Evolutionary conservation across 2,329 filamentous ascomycete genomes (phyloP), one percentile per base, ranked within the genome.

Genomic region (Clarireedia hainanense): DNA sequence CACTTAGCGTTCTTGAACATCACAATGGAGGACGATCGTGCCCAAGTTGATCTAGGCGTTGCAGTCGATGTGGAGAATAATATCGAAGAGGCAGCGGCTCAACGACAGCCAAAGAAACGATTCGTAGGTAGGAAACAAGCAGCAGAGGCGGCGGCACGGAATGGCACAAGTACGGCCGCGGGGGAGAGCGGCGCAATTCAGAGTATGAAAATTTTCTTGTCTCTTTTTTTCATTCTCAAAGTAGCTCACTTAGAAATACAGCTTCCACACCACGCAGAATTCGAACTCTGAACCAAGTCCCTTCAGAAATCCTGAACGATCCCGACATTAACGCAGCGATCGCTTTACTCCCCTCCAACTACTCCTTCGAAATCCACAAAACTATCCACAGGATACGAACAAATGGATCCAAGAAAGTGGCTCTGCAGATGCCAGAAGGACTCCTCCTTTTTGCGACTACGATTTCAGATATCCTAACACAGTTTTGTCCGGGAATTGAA

Each of bases 341-440:
- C 57, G 79, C 84, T 5, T 80, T 99, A 34, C 82, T 99, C 2
- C 94, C 94, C 1, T 76, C 83, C n/a, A 99, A 99, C 76, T 99
- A 99, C 79, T 92, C 89, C 65, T 99, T 99, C 70, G 94, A 99
- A 75, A 91, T 99, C 55, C 94, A 90, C 69, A 99, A 99, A 75
- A 99, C 94, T 7, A 95, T 99, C 66, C 91, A 97, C 72, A 85
- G 92, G 48, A 91, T 99, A 70, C 86, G 89, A 46, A 86, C 85
- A 1, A 83, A 86, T 7, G 84, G 81, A 7, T 85, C 91, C 1
- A 92, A 85, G 68, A 87, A 85, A 62, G 85, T 99, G 2, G 95
- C 92, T 0, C 78, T 99, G n/a, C 94, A 99, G 72, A 94, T 99
- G 78, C 94, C 94, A 5, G 95, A 99, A 72, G 94, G 94, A 1